phyloP scores from a whole-genome alignment of 768 basidiomycete genomes.

The Austroboletus eburneus region DNA sequence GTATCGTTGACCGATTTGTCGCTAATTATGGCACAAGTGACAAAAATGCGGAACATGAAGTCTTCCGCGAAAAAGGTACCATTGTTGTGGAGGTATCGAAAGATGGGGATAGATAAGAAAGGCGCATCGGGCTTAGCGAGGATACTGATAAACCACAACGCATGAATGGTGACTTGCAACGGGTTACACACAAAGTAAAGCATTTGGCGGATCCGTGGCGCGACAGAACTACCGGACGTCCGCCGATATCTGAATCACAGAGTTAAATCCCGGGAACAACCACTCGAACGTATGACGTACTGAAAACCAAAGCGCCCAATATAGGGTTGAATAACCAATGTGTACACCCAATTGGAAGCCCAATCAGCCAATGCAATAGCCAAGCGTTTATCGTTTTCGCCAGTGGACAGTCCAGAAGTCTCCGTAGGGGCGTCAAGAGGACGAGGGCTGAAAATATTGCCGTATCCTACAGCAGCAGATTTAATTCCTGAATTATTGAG shows the following conservation, averaged over 20 bases:
- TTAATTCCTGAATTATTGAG: conserved; percentile 6
- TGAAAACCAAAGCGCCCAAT: conserved; percentile 15
- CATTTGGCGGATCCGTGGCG: conserved; percentile 18
- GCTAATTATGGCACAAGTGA: conserved; percentile 33
- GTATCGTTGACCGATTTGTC: conserved; percentile 33
- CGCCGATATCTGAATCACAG: conserved; percentile 16
- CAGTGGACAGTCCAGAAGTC: background rate
- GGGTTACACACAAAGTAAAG: conserved; percentile 25
- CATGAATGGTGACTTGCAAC: conserved; percentile 24
- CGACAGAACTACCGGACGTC: conserved; percentile 7
- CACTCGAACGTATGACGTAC: conserved; percentile 12
- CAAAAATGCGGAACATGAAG: conserved; percentile 33
- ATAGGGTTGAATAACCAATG: conserved; percentile 22
- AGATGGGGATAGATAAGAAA: conserved; percentile 29
- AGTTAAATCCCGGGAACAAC: conserved; percentile 1
- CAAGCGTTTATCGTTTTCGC: conserved; percentile 4
- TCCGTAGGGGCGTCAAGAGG: background rate
- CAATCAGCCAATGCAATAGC: conserved; percentile 19
- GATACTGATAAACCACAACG: conserved; percentile 31
- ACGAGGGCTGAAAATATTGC: background rate
- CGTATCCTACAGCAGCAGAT: background rate
- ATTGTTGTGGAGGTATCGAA: conserved; percentile 28
- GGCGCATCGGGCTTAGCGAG: conserved; percentile 19
- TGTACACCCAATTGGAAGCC: conserved; percentile 25
- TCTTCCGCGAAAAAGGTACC: conserved; percentile 28